Evolutionary conservation across 2,329 filamentous ascomycete genomes (phyloP), one percentile per base, ranked within the genome.

Genomic region (Orbilia brochopaga): DNA sequence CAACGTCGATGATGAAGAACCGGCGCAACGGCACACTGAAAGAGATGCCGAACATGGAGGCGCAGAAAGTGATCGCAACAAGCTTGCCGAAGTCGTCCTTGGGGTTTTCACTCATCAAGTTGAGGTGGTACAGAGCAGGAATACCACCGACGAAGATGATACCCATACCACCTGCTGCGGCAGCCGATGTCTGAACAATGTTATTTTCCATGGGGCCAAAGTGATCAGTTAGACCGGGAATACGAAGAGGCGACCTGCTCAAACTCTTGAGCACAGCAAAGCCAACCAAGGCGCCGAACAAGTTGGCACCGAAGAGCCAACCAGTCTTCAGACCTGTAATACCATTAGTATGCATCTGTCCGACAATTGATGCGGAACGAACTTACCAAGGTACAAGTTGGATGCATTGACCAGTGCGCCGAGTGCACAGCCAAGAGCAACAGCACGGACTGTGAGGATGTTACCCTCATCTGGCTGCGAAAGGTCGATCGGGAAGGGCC

Each of bases 1-100:
- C 85, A 11, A 88, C 85, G 67, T 87, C 85, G 78, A 88, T 84
- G 78, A 89, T 84, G 80, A 88, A 89, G 80, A 89, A 88, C 76
- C 87, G 87, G 67, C 87, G 85, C n/a, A 87, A 77, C 79, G 67
- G 48, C 42, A 54, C 51, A 30, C 5, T 61, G 51, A 73, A 66
- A 11, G 61, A 73, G 69, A 73, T 86, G 58, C 84, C 84, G 74
- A 87, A 86, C 77, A 87, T 86, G 65, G 88, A 82, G 3, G 87
- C 87, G 77, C 87, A 88, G 79, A 87, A 87, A 7, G 84, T 85
- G 70, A 85, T 85, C 51, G 87, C 84, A 52, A 86, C 80, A 57
- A 88, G 83, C 27, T 83, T 81, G 58, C 82, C 81, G 74, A 87
- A 87, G 76, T 88, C 85, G 6, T 82, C 78, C 74, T 81, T 81